Evolutionary conservation across 768 basidiomycete species (phyloP).

Genomic region (Cyathus striatus): DNA sequence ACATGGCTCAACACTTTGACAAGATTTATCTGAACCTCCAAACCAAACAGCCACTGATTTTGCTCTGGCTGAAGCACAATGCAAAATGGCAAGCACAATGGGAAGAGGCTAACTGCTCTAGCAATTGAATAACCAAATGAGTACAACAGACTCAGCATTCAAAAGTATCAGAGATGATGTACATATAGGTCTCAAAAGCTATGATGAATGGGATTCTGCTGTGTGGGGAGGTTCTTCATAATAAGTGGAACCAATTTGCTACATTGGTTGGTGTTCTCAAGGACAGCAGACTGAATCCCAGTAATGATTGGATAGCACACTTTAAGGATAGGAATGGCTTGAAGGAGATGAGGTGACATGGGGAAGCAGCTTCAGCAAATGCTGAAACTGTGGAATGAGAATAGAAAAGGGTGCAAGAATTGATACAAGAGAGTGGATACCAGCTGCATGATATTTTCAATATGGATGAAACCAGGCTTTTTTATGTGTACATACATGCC

Average conservation of each 20-base stretch:
- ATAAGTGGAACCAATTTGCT: constrained; percentile 30
- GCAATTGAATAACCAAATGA: constrained; percentile 13
- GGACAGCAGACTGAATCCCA: constrained; percentile 25
- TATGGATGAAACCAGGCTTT: constrained; percentile 28
- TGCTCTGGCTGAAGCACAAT: constrained; percentile 25
- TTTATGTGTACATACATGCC: constrained; percentile 20
- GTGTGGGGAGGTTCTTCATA: constrained; percentile 25
- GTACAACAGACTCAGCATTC: constrained; percentile 22
- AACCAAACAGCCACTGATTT: constrained; percentile 27
- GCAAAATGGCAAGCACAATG: constrained; percentile 13
- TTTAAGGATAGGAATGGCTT: constrained; percentile 20
- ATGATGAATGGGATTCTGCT: constrained; percentile 22
- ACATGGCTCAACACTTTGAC: constrained; percentile 23
- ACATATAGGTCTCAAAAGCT: constrained; percentile 30
- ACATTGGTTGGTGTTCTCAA: constrained; percentile 21
- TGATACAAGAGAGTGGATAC: constrained; percentile 22
- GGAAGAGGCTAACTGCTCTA: constrained; percentile 5
- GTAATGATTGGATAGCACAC: constrained; percentile 25
- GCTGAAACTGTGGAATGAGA: constrained; percentile 17
- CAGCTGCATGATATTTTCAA: constrained; percentile 25
- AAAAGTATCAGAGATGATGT: constrained; percentile 26
- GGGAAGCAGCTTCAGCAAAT: constrained; percentile 25
- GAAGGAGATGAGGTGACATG: constrained; percentile 20
- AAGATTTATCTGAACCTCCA: constrained; percentile 23
- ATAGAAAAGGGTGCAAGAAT: constrained; percentile 12